Base-by-base conservation (phyloP, 2,329 filamentous ascomycete species). In the Sporothrix variecibatus region DNA sequence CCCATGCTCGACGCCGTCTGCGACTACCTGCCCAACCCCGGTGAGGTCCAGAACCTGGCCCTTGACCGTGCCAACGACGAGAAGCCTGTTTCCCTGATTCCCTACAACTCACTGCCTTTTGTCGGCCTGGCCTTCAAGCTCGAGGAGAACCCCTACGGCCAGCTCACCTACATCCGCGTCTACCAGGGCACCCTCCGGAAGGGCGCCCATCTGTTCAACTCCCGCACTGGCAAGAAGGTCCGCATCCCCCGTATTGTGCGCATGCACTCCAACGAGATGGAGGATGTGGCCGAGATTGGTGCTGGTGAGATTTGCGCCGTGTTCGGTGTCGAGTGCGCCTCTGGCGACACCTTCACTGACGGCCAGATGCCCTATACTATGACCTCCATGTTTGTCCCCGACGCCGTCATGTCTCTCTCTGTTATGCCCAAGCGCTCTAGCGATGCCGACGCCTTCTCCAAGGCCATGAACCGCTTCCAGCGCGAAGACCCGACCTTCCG, bases 201-300 rank as follows among this genome's bases (percentile, higher is more conserved):
- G 87, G 94, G 95, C 69, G 89, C 92, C 80, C 94, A 95, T 81
- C 91, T 99, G 73, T 97, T 92, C 89, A 99, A 98, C 84, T 95
- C 95, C 9, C 91, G 95, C 78, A 97, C 90, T 77, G 93, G 95
- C 83, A 97, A 98, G 88, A 98, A 95, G 86, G 92, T 99, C 81
- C 95, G 97, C 84, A 92, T 99, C 74, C 96, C 96, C 26, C 93
- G 95, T 81, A 98, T 99, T 79, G 96, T 99, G 76, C 94, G 96
- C 76, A 99, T 99, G 96, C 96, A 99, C 86, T 97, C 95, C 64
- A 97, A 98, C 81, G 96, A 99, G 81, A 97, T 99, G 95, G 96
- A 99, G 83, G 96, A 99, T 81, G 94, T 98, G 40, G 87, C 85
- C 73, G 95, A 98, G 82, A 92, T 99, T 76, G 94, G 95, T 71